A percentile compares a stretch with the other conserved stretches of the same genome.
phyloP scores from a whole-genome alignment of 495 filamentous ascomycete species.

The Xylaria curta region DNA sequence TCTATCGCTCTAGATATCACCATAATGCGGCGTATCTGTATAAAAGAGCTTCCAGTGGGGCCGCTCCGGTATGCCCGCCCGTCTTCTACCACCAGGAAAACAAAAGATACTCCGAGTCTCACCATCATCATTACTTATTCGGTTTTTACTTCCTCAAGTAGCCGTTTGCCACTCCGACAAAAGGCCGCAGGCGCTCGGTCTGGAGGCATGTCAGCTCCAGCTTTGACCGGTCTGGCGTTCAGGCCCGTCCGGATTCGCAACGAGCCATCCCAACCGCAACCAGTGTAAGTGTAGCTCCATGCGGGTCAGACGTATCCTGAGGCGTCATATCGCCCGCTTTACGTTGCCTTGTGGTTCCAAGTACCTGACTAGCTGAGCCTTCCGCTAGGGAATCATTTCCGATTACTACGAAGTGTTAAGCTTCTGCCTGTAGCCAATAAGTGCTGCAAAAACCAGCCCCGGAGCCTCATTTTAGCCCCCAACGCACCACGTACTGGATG shows the following conservation, averaged over 20 bases:
- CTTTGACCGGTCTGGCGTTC: background rate
- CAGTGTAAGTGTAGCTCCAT: background rate
- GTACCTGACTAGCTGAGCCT: background rate
- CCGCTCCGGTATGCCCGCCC: background rate
- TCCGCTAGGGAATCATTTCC: background rate
- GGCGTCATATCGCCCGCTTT: background rate
- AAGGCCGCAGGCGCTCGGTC: slow-evolving; percentile 7
- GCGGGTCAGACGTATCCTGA: slow-evolving; percentile 7
- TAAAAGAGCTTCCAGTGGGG: background rate
- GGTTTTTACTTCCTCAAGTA: background rate
- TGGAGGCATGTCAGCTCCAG: slow-evolving; percentile 11
- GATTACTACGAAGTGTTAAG: background rate
- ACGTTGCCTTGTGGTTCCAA: background rate
- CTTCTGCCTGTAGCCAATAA: background rate
- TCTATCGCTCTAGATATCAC: background rate
- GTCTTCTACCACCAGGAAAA: background rate
- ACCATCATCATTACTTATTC: background rate
- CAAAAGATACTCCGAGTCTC: background rate
- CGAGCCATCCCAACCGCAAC: background rate
- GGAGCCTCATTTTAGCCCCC: slow-evolving; percentile 22
- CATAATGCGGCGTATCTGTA: background rate
- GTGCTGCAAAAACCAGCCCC: background rate
- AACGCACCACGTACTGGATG: background rate
- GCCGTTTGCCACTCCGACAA: background rate
- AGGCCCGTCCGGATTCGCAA: background rate